These are phyloP conservation scores for Chaetomiaceae sp. DNA, from an alignment of 2,329 filamentous ascomycete genomes.

Conservation along the genomic window DNA sequence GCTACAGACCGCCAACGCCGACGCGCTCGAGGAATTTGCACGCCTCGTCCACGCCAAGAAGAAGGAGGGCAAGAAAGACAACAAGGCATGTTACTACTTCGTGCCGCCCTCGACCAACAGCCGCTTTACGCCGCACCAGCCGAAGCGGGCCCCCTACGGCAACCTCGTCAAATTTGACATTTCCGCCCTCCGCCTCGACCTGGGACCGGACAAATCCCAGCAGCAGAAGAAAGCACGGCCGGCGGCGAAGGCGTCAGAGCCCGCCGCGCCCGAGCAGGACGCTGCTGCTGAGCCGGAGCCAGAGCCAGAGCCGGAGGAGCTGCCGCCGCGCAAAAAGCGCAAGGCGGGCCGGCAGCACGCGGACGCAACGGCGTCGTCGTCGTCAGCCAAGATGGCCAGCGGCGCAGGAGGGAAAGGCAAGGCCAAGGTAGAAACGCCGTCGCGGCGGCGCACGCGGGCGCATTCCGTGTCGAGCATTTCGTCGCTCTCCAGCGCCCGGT, in stretches of 20 bases:
- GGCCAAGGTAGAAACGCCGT: constrained; percentile 20
- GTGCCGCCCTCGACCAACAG: constrained; percentile 41
- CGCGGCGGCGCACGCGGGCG: constrained; percentile 21
- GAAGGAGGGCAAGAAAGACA: constrained; percentile 48
- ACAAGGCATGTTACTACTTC: constrained; percentile 49
- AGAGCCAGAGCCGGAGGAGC: constrained; percentile 10
- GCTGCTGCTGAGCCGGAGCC: constrained; percentile 15
- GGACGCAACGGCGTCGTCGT: constrained; percentile 11
- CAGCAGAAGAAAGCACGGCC: constrained; percentile 3
- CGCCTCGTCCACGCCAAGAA: constrained; percentile 49
- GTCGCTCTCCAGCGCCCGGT: constrained; percentile 31
- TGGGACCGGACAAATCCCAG: constrained; percentile 2
- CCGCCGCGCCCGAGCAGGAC: too few species aligned
- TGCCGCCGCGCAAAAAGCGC: constrained; percentile 22
- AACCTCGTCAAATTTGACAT: constrained; percentile 40
- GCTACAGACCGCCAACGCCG: constrained; percentile 48
- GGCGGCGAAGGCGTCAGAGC: constrained; percentile 5
- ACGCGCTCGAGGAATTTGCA: constrained; percentile 46
- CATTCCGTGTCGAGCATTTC: constrained; percentile 27
- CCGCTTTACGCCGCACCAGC: constrained; percentile 38
- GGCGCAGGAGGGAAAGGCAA: constrained; percentile 21
- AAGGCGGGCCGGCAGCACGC: constrained; percentile 18
- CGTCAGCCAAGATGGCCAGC: constrained; percentile 6
- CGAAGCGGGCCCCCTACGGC: constrained; percentile 45
- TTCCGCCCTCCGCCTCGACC: constrained; percentile 23